These are phyloP conservation scores for Rostrohypoxylon terebratum DNA, from an alignment of 495 filamentous ascomycete species.

Conservation along the genomic window DNA sequence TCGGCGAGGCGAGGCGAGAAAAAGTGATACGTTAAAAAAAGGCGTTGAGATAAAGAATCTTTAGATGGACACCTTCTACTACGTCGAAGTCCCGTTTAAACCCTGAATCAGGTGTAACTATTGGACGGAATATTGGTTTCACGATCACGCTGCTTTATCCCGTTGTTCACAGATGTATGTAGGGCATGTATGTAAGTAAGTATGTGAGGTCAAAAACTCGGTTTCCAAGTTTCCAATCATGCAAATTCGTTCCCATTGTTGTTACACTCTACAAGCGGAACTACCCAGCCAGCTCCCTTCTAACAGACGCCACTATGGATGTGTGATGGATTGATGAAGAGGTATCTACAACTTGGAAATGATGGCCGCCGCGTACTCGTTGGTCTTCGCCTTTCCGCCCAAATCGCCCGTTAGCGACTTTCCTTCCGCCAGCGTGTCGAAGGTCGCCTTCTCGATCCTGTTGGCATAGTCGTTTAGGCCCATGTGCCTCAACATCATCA, in stretches of 20 bases:
- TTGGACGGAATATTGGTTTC: slow-evolving; percentile 7
- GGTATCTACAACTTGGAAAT: slow-evolving; percentile 77
- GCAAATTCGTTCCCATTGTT: slow-evolving; percentile 42
- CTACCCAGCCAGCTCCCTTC: slow-evolving; percentile 37
- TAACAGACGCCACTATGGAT: slow-evolving; percentile 44
- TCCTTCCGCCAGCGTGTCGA: slow-evolving; percentile 93
- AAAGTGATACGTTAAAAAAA: too few relatives aligned
- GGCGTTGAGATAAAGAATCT: background rate
- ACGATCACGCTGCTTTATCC: slow-evolving; percentile 12
- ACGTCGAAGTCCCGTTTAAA: background rate
- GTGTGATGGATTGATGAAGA: slow-evolving; percentile 33
- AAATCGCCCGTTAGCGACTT: slow-evolving; percentile 96
- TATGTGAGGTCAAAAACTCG: too few relatives aligned
- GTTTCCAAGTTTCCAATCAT: slow-evolving; percentile 17
- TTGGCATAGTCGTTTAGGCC: slow-evolving; percentile 83
- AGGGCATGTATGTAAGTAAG: background rate
- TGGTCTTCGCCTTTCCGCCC: slow-evolving; percentile 92
- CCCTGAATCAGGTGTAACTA: background rate
- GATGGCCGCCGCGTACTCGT: slow-evolving; percentile 91
- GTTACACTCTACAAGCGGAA: slow-evolving; percentile 45
- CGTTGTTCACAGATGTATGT: slow-evolving; percentile 17
- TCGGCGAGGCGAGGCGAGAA: background rate
- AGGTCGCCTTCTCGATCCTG: slow-evolving; percentile 92
- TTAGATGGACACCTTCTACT: background rate
- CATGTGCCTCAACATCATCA: slow-evolving; percentile 99